Conservation (phyloP, 257 asterid species). For the Solanum boliviense region DNA sequence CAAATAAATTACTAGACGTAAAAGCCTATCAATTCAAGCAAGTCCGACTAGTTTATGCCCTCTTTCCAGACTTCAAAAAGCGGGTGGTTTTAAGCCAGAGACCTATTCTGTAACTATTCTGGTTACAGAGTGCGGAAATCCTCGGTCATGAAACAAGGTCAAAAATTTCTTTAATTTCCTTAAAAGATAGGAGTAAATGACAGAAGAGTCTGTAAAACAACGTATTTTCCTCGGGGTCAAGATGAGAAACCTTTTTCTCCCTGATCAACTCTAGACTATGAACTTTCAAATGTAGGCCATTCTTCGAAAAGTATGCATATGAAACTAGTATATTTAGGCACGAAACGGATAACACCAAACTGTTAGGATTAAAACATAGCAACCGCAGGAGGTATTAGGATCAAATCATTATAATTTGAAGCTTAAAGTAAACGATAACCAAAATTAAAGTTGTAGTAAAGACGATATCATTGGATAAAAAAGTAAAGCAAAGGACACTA, state of each 20-base stretch:
- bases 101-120: too few species aligned
- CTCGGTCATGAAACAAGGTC: too few species aligned
- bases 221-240: too few species aligned
- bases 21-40: too few species aligned
- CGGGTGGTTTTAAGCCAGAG: too few species aligned
- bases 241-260: too few species aligned
- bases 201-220: too few species aligned
- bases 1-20: not conserved
- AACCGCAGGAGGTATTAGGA: not conserved
- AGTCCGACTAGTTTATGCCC: too few species aligned
- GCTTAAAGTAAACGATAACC: not conserved
- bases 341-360: not conserved
- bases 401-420: not conserved
- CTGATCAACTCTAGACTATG: not conserved
- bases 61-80: too few species aligned
- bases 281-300: not conserved
- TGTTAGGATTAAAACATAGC: not conserved
- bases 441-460: not conserved
- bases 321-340: not conserved
- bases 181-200: too few species aligned
- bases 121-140: too few species aligned
- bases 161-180: too few species aligned
- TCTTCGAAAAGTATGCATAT: not conserved
- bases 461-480: not conserved
- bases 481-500: not conserved